Evolutionary conservation across 2,329 filamentous ascomycete genomes (phyloP).

Genomic region (Aspergillus sp.): DNA sequence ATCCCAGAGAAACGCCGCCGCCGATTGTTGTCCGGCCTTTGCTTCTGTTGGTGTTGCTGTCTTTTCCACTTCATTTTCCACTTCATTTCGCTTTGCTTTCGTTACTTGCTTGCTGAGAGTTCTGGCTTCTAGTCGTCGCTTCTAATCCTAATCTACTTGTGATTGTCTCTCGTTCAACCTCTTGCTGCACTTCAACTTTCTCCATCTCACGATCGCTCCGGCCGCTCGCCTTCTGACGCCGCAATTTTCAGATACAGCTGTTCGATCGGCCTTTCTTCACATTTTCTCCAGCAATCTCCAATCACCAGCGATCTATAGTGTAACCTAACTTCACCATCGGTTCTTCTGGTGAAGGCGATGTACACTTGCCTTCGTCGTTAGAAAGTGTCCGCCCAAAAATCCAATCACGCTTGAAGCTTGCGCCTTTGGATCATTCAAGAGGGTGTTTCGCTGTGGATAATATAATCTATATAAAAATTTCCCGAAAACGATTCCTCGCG

Average conservation of each 20-base stretch:
- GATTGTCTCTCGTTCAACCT: constrained; percentile 14
- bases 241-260: neutral
- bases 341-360: constrained; percentile 14
- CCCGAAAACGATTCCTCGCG: neutral
- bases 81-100: constrained; percentile 2
- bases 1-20: constrained; percentile 8
- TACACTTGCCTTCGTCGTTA: constrained; percentile 11
- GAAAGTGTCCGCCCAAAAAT: constrained; percentile 8
- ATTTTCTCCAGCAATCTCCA: neutral
- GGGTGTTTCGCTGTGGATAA: neutral
- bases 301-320: neutral
- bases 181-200: neutral
- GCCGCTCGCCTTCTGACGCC: neutral
- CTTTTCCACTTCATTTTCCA: constrained; percentile 3
- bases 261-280: neutral
- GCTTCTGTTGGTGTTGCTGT: constrained; percentile 7
- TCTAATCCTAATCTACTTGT: constrained; percentile 7
- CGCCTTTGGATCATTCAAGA: neutral
- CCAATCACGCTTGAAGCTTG: neutral
- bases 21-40: constrained; percentile 11
- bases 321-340: neutral
- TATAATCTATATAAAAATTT: neutral
- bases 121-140: neutral
- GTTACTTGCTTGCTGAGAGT: neutral
- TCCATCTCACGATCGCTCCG: constrained; percentile 6